A percentile compares a stretch with the other conserved stretches of the same genome.
phyloP scores from a whole-genome alignment of 352 stramenopile genomes.

The Halophytophthora batemanensis region DNA sequence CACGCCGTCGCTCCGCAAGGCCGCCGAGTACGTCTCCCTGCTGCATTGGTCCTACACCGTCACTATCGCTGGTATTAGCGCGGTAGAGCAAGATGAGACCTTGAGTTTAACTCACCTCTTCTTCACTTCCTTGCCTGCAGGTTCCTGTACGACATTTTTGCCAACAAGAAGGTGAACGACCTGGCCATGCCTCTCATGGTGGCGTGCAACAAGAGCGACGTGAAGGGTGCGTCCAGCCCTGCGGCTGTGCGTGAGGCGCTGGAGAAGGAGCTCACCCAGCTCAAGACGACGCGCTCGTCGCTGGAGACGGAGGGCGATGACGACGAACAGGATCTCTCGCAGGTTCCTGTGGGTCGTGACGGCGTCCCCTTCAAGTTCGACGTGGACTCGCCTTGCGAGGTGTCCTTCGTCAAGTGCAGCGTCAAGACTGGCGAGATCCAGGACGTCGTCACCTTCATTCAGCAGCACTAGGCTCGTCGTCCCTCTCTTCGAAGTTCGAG shows the following conservation, averaged over 20 bases:
- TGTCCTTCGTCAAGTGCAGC: conserved; percentile 69
- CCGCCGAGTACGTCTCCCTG: conserved; percentile 56
- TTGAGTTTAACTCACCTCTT: too few relatives aligned
- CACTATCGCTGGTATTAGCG: too few relatives aligned
- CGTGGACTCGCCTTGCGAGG: conserved; percentile 76
- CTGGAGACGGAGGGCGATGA: conserved; percentile 78
- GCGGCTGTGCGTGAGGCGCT: conserved; percentile 54
- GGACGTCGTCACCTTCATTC: conserved; percentile 67
- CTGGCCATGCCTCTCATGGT: conserved; percentile 64
- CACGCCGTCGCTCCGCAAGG: conserved; percentile 63
- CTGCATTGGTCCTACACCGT: too few relatives aligned
- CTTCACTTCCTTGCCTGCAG: conserved; percentile 25
- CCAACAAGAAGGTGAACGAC: conserved; percentile 82
- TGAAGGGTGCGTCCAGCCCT: conserved; percentile 34
- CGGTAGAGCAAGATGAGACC: too few relatives aligned
- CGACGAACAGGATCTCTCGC: conserved; percentile 66
- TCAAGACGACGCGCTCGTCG: conserved; percentile 86
- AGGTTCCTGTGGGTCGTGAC: conserved; percentile 77
- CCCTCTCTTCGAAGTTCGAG: too few relatives aligned
- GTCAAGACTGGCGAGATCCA: conserved; percentile 62
- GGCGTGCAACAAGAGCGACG: conserved; percentile 84
- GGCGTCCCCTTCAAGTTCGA: conserved; percentile 72
- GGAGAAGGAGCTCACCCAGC: conserved; percentile 80
- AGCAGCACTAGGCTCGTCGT: conserved; percentile 48
- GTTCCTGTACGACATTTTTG: conserved; percentile 86